Conservation (phyloP, 148 eudicot species). For the Talinum fruticosum region DNA sequence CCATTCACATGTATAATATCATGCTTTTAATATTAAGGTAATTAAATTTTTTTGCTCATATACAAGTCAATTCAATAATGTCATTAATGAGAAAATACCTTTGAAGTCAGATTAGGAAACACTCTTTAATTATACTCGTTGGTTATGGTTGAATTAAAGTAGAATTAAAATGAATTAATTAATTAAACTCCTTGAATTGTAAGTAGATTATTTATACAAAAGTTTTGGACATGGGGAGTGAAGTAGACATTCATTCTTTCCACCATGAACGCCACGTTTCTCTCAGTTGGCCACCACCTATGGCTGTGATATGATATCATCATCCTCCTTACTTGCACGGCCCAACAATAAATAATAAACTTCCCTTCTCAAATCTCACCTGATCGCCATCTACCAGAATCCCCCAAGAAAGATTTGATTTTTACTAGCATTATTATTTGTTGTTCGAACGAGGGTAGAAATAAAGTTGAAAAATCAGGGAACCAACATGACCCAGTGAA, state of each 20-base stretch:
- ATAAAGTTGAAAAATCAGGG: neutral
- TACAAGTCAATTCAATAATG: too few species aligned
- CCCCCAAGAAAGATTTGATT: neutral
- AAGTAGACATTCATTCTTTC: neutral
- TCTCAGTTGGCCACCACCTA: neutral
- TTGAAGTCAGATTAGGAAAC: too few species aligned
- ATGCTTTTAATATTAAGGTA: too few species aligned
- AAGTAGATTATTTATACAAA: neutral
- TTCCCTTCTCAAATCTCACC: neutral
- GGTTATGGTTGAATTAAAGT: too few species aligned
- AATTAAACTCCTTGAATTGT: too few species aligned
- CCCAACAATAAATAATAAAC: neutral
- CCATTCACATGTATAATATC: too few species aligned
- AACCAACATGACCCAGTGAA: conserved; percentile 15
- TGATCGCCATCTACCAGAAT: neutral
- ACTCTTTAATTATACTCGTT: too few species aligned
- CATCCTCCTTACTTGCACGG: neutral
- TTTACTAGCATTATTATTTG: neutral
- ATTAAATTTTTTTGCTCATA: too few species aligned
- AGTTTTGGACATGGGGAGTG: neutral
- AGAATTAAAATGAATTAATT: too few species aligned
- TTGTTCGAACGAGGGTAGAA: neutral
- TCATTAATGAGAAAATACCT: too few species aligned
- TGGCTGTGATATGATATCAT: neutral
- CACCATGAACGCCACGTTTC: conserved; percentile 3